Evolutionary conservation across 179 eudicot genomes (phyloP), one percentile per base, ranked within the genome.

Genomic region (Gypsophila paniculata): DNA sequence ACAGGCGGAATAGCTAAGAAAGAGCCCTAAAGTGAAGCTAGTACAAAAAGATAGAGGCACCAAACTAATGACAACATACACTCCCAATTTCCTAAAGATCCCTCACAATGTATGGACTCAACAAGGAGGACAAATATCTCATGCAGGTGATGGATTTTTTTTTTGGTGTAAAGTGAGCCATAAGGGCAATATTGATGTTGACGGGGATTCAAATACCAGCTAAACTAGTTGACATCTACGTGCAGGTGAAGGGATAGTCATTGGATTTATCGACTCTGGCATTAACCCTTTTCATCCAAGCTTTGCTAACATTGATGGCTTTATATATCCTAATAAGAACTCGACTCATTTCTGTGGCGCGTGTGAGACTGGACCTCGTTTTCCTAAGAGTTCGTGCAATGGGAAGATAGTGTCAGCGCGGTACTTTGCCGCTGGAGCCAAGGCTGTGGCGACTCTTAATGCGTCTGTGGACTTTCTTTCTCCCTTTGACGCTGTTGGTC

Each of bases 11-110:
- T 89, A 83, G 74, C 76, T 93, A 19, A 82, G 78, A 46, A 62
- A 79, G 13, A 82, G 70, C n/a, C 73, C 60, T 7, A 87, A 88
- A 29, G 90, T 89, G 79, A 91, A 73, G 79, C 65, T 84, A 72
- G 82, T 91, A 49, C 88, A 89, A 75, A 87, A 74, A 74, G 98
- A 93, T 22, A 89, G 87, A 46, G 83, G 91, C 73, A 90, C 78
- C 2, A 93, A 88, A 66, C 26, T 80, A 39, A 91, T 89, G 97
- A 89, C 82, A 72, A 89, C 85, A 29, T 85, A 76, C 80, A 75
- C 77, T 2, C 81, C 81, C 1, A 52, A 78, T 0, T 78, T 76
- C 73, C 75, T 75, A 0, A 59, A 71, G 10, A 14, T 78, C 7
- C 71, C 82, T 17, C 65, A 74, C 63, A 72, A 36, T 46, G 72